These are phyloP conservation scores for Aspergillus viridinutans DNA, from an alignment of 2,329 filamentous ascomycete genomes.

Conservation along the genomic window DNA sequence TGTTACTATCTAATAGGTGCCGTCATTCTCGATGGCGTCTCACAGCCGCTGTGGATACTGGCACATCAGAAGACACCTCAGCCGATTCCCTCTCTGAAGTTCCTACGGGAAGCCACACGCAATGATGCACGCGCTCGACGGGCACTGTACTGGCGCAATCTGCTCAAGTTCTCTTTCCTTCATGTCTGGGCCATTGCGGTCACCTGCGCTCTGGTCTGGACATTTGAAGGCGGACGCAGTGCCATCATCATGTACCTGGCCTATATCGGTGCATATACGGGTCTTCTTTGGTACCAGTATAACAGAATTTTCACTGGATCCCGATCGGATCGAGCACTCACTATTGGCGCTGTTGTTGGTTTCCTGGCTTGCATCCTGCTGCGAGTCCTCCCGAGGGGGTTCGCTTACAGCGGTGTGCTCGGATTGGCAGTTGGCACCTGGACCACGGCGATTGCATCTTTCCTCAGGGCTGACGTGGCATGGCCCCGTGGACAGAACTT, in stretches of 20 bases:
- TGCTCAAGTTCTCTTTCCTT: constrained; percentile 48
- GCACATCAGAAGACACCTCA: constrained; percentile 40
- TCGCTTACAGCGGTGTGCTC: constrained; percentile 46
- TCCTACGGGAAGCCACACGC: constrained; percentile 40
- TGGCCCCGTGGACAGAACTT: constrained; percentile 27
- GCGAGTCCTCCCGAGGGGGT: constrained; percentile 33
- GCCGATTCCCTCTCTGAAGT: constrained; percentile 43
- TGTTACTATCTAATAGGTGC: constrained; percentile 57
- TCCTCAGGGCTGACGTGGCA: constrained; percentile 47
- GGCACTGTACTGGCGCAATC: constrained; percentile 49
- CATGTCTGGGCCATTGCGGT: constrained; percentile 52
- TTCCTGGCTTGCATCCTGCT: constrained; percentile 47
- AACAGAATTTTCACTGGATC: constrained; percentile 51
- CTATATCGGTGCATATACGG: constrained; percentile 50
- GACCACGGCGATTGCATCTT: constrained; percentile 48
- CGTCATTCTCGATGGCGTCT: constrained; percentile 53
- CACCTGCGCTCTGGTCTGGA: constrained; percentile 49
- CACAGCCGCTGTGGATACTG: constrained; percentile 43
- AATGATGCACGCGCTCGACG: constrained; percentile 42
- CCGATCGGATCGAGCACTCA: constrained; percentile 45
- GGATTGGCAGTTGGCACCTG: constrained; percentile 49
- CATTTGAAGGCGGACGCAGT: constrained; percentile 41
- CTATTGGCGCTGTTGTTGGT: constrained; percentile 44
- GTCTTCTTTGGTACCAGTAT: constrained; percentile 52
- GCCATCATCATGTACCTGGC: constrained; percentile 49